phyloP scores from a whole-genome alignment of 805 yeast species.

The Barnettozyma californica region DNA sequence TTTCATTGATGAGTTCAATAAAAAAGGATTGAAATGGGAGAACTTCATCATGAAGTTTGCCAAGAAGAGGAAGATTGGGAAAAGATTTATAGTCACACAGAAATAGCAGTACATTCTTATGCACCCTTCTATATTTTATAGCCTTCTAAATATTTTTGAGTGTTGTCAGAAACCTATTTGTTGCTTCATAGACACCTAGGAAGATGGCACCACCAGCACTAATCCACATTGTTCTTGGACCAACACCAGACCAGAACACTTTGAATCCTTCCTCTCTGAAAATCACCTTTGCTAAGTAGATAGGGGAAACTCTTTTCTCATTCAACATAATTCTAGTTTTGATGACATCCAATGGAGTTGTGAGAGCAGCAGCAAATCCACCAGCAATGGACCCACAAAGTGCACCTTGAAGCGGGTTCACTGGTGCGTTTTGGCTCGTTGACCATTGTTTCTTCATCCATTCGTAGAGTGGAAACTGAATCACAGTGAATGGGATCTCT shows the following conservation, averaged over 20 bases:
- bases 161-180: conserved; percentile 11
- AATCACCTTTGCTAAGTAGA: conserved; percentile 45
- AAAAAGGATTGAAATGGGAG: conserved; percentile 48
- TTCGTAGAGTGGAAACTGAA: conserved; percentile 94
- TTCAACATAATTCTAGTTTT: conserved; percentile 84
- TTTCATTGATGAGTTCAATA: conserved; percentile 54
- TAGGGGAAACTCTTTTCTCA: conserved; percentile 41
- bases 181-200: conserved; percentile 83
- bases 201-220: conserved; percentile 98
- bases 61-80: conserved; percentile 43
- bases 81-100: conserved; percentile 31
- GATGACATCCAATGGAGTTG: conserved; percentile 76
- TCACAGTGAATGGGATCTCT: conserved; percentile 94
- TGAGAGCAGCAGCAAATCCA: conserved; percentile 73
- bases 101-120: conserved; percentile 6
- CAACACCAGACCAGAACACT: conserved; percentile 79
- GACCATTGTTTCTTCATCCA: conserved; percentile 62
- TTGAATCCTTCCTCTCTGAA: conserved; percentile 65
- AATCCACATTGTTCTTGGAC: conserved; percentile 96
- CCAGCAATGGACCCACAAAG: conserved; percentile 80
- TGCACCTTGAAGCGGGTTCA: conserved; percentile 73
- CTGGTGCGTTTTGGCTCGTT: conserved; percentile 32
- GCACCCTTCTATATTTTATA: neutral
- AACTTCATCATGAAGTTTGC: conserved; percentile 61
- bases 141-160: conserved; percentile 3